Conservation (phyloP, 768 basidiomycete species). For the Lentinula lateritia region DNA sequence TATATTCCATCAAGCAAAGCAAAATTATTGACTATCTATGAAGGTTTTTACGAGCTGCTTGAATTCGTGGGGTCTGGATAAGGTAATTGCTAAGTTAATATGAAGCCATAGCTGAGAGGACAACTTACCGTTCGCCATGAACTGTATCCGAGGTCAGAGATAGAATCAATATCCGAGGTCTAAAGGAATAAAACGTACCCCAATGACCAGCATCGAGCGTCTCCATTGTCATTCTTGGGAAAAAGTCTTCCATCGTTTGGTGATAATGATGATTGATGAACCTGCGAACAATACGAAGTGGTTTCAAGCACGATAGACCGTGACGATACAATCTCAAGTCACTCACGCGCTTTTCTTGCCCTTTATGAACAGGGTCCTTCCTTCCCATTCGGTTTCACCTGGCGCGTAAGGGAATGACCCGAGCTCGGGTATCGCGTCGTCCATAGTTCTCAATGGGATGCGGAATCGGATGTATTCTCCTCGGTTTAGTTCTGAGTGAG, state of each 20-base stretch:
- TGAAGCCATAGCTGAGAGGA: not conserved
- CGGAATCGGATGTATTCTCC: slow-evolving; percentile 51
- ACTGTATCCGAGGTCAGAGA: slow-evolving; percentile 17
- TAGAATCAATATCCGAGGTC: not conserved
- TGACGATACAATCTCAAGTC: not conserved
- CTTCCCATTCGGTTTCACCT: slow-evolving; percentile 46
- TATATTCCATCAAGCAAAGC: not conserved
- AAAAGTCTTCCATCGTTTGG: slow-evolving; percentile 57
- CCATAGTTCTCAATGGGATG: slow-evolving; percentile 66
- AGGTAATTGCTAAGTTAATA: not conserved
- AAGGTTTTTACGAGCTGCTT: slow-evolving; percentile 13
- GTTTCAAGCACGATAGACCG: not conserved
- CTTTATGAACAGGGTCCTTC: slow-evolving; percentile 69
- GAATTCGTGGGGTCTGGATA: slow-evolving; percentile 45
- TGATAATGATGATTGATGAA: slow-evolving; percentile 75
- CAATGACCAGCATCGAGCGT: slow-evolving; percentile 79
- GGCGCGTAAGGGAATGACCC: slow-evolving; percentile 75
- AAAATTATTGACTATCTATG: not conserved
- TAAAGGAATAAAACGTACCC: slow-evolving; percentile 44
- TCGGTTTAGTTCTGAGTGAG: slow-evolving; percentile 16
- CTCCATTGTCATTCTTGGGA: slow-evolving; percentile 63
- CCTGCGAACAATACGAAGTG: slow-evolving; percentile 24
- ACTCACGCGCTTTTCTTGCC: slow-evolving; percentile 71
- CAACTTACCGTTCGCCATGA: not conserved
- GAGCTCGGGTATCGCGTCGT: slow-evolving; percentile 54